phyloP scores from a whole-genome alignment of 805 yeast genomes.

The Debaryomyces castellii region DNA sequence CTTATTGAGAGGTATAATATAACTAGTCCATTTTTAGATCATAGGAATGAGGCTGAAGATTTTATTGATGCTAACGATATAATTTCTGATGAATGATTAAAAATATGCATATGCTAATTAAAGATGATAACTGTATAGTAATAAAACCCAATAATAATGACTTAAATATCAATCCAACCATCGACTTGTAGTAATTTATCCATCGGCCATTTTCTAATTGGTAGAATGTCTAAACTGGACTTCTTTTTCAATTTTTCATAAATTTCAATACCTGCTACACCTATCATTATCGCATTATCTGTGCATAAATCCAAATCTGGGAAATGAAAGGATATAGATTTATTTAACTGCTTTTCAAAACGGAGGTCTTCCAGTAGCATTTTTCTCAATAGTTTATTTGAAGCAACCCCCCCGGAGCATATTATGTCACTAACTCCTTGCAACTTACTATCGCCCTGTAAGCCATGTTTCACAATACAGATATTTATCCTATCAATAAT shows the following conservation, averaged over 20 bases:
- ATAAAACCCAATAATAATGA: neutral
- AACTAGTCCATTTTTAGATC: conserved; percentile 51
- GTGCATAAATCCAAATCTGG: conserved; percentile 79
- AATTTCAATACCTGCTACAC: conserved; percentile 93
- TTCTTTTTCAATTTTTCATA: conserved; percentile 52
- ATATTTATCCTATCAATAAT: conserved; percentile 61
- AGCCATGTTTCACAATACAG: conserved; percentile 41
- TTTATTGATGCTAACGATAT: conserved; percentile 17
- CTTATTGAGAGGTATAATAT: conserved; percentile 57
- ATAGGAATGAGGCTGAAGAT: conserved; percentile 34
- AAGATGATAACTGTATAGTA: too few species aligned
- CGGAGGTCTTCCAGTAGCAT: conserved; percentile 43
- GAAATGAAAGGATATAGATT: conserved; percentile 45
- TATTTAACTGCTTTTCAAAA: conserved; percentile 10
- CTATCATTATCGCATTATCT: conserved; percentile 96
- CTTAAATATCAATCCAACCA: conserved; percentile 46
- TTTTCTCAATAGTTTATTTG: conserved; percentile 58
- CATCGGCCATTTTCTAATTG: conserved; percentile 83
- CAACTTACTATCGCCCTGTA: conserved; percentile 38
- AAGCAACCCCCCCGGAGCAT: conserved; percentile 93
- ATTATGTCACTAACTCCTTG: conserved; percentile 55
- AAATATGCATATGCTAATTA: neutral
- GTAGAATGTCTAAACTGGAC: conserved; percentile 57
- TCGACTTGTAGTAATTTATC: conserved; percentile 46
- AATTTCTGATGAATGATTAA: neutral